Evolutionary conservation across 139 green algal species (phyloP), one percentile per base, ranked within the genome.

Genomic region (Trebouxia sp.): DNA sequence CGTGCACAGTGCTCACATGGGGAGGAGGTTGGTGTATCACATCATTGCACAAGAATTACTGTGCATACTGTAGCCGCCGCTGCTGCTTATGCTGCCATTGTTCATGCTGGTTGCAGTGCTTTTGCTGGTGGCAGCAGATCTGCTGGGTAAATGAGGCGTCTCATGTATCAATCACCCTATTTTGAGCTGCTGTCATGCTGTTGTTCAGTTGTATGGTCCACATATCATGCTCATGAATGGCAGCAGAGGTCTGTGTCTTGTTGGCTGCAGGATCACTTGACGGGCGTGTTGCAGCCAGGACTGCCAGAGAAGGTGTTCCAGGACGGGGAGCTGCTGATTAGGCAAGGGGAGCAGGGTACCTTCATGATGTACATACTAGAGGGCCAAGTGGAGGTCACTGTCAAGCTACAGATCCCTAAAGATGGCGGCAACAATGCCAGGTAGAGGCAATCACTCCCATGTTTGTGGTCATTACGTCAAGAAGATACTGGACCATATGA

Each of bases 341-440:
- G 75, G 26, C 81, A 87, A 74, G 85, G 82, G 22, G 81, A 89
- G 65, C 77, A 84, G 43, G 58, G 72, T 56, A 84, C 80, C 6
- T 78, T 81, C 67, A 74, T 90, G 72, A 37, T 90, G n/a, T 90
- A 87, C 79, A 87, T 91, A 24, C 58, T 90, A 42, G 78, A 89
- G 50, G 87, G 87, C 6, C 69, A 87, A 42, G 79, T 69, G 0
- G 82, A 91, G 39, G 87, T 91, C 32, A 56, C 80, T 26, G 65
- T 85, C 5, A 48, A 72, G n/a, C 78, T 84, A 47, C 39, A 43
- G 8, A 35, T 35, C 26, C 74, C 39, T 41, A n/a, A 51, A 38
- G 41, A 56, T 1, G 41, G 22, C 26, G 35, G 6, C 28, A 74
- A 0, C 78, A 74, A 42, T 43, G 43, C 10, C 76, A 72, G 62